Evolutionary conservation across 768 basidiomycete genomes (phyloP), one percentile per base, ranked within the genome.

Genomic region (Suillus variegatus): DNA sequence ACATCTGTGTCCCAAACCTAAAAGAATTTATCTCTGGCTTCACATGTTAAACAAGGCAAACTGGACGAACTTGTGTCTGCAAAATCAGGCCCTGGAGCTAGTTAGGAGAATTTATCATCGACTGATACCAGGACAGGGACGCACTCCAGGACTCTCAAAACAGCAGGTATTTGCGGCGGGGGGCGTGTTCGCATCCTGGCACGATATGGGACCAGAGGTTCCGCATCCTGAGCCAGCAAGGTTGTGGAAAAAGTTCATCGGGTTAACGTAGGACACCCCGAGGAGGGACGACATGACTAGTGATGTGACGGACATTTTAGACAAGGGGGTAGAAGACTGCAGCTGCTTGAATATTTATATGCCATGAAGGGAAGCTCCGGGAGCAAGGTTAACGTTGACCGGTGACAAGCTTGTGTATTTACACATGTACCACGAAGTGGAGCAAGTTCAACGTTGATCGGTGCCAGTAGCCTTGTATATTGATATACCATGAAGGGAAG

Each of bases 1-100:
- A 88, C 85, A 56, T 85, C 70, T 2, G 86, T 88, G 67, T 92
- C 89, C 90, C 91, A 92, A 76, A 92, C 90, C 86, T 90, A 73
- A 25, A 43, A 40, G 14, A 28, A 18, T 14, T 49, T 51, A 25
- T 46, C 44, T 25, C 40, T 36, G 20, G 32, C 51, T 51, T n/a
- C 9, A 14, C 18, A 28, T n/a, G 41, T 28, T 54, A 46, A 60
- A 43, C 16, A 25, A 43, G 25, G 18, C 6, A 12, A 25, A 62
- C 32, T 62, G 52, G 71, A 82, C 82, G 52, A 71, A 82, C 82
- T 77, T 86, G 86, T 1, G 84, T 82, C 66, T 89, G 88, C 66
- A 88, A 70, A 38, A 90, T 67, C 56, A 86, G 76, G 49, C 89
- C 90, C 88, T 91, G 16, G 40, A 63, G 40, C 58, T 32, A 64